These are phyloP conservation scores for Tagetes patula DNA, from an alignment of 129 eudicot species.

Conservation along the genomic window DNA sequence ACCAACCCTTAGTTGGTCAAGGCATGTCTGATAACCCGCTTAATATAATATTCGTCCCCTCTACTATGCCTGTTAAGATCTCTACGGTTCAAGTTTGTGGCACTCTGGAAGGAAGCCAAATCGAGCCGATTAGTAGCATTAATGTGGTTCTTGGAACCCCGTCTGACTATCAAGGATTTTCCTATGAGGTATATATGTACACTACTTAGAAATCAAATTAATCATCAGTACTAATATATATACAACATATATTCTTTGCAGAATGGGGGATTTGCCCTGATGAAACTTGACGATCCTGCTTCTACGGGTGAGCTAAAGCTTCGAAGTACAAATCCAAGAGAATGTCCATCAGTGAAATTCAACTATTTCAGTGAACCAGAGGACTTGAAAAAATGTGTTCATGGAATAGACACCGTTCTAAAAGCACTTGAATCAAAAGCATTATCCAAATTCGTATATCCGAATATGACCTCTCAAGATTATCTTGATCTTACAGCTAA, in stretches of 20 bases:
- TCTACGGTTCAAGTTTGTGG: slow-evolving; percentile 51
- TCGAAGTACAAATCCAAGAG: slow-evolving; percentile 40
- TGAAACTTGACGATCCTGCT: slow-evolving; percentile 44
- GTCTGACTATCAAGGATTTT: not conserved
- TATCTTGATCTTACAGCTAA: slow-evolving; percentile 45
- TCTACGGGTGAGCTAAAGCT: slow-evolving; percentile 54
- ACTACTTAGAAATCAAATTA: too few relatives aligned
- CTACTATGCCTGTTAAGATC: slow-evolving; percentile 37
- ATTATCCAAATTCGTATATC: slow-evolving; percentile 36
- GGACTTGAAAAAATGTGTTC: slow-evolving; percentile 49
- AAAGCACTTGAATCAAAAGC: slow-evolving; percentile 40
- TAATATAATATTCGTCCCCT: slow-evolving; percentile 53
- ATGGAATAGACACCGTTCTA: slow-evolving; percentile 47
- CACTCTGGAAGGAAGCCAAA: slow-evolving; percentile 45
- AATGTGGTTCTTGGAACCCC: slow-evolving; percentile 70
- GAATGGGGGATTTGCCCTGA: slow-evolving; percentile 59
- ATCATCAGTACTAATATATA: too few relatives aligned
- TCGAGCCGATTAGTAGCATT: slow-evolving; percentile 51
- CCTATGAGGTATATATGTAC: not conserved
- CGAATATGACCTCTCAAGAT: slow-evolving; percentile 29
- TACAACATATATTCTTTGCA: not conserved
- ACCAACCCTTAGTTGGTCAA: slow-evolving; percentile 53
- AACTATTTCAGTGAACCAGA: slow-evolving; percentile 44
- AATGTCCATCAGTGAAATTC: slow-evolving; percentile 27
- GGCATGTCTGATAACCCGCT: slow-evolving; percentile 69